These are phyloP conservation scores for Elaeis guineensis DNA, from an alignment of 176 grass and related monocot species.

Conservation along the genomic window DNA sequence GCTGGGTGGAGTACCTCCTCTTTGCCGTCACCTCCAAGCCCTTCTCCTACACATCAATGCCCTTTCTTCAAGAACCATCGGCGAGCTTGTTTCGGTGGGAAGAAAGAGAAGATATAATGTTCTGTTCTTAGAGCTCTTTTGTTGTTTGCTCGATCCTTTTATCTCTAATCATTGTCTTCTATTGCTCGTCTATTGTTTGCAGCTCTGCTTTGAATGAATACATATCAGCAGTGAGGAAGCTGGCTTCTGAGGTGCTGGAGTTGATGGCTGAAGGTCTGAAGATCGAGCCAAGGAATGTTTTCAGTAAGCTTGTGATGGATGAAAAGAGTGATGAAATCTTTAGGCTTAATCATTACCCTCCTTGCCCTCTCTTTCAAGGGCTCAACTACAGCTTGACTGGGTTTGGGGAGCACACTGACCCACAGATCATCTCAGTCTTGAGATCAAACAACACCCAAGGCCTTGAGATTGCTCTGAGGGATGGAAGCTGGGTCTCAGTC, in stretches of 20 bases:
- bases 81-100: not conserved
- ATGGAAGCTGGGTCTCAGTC: constrained; percentile 69
- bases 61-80: not conserved
- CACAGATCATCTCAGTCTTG: constrained; percentile 76
- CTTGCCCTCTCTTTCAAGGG: constrained; percentile 48
- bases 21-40: constrained; percentile 5
- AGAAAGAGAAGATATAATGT: not conserved
- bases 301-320: constrained; percentile 45
- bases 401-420: constrained; percentile 95
- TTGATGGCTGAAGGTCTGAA: constrained; percentile 63
- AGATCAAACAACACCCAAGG: constrained; percentile 78
- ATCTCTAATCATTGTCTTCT: too few relatives aligned
- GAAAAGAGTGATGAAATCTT: constrained; percentile 67
- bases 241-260: constrained; percentile 56
- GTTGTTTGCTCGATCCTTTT: too few relatives aligned
- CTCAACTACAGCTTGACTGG: constrained; percentile 56
- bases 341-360: constrained; percentile 91
- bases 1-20: constrained; percentile 91
- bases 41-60: not conserved
- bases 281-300: constrained; percentile 29
- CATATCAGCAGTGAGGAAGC: constrained; percentile 38
- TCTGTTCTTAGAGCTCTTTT: not conserved
- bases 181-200: not conserved
- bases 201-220: constrained; percentile 62
- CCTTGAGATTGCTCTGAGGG: constrained; percentile 65